These are phyloP conservation scores for Erysimum cheiri DNA, from an alignment of 441 rosid species.

Conservation along the genomic window DNA sequence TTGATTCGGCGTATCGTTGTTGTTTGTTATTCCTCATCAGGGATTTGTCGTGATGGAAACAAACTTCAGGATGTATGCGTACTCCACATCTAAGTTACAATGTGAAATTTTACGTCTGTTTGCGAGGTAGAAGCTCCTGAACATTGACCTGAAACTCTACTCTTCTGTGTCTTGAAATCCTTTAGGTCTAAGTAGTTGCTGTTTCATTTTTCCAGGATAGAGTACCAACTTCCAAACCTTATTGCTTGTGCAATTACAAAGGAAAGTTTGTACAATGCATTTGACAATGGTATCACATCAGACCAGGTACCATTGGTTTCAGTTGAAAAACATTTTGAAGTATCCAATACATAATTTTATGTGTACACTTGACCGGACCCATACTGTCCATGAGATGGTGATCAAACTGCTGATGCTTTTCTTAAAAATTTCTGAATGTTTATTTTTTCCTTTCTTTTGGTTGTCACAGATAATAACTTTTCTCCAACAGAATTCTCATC, in stretches of 20 bases:
- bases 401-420: slow-evolving; percentile 18
- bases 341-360: slow-evolving; percentile 9
- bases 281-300: slow-evolving; percentile 87
- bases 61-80: slow-evolving; percentile 90
- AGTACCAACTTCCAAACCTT: slow-evolving; percentile 96
- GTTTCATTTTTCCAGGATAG: slow-evolving; percentile 64
- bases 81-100: slow-evolving; percentile 92
- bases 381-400: slow-evolving; percentile 17
- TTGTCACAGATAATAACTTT: slow-evolving; percentile 75
- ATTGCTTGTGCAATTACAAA: slow-evolving; percentile 88
- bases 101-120: slow-evolving; percentile 90
- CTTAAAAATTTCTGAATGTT: slow-evolving; percentile 4
- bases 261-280: slow-evolving; percentile 89
- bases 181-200: slow-evolving; percentile 19
- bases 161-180: slow-evolving; percentile 11
- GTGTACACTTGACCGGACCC: not conserved
- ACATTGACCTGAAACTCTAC: not conserved
- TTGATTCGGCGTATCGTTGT: slow-evolving; percentile 14
- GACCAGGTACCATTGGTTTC: slow-evolving; percentile 67
- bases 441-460: slow-evolving; percentile 1
- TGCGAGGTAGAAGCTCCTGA: slow-evolving; percentile 60
- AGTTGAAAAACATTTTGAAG: slow-evolving; percentile 11
- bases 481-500: slow-evolving; percentile 94
- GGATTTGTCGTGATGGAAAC: slow-evolving; percentile 95
- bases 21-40: slow-evolving; percentile 48